Base-by-base conservation (phyloP, 768 basidiomycete genomes). In the Boletus sp. region DNA sequence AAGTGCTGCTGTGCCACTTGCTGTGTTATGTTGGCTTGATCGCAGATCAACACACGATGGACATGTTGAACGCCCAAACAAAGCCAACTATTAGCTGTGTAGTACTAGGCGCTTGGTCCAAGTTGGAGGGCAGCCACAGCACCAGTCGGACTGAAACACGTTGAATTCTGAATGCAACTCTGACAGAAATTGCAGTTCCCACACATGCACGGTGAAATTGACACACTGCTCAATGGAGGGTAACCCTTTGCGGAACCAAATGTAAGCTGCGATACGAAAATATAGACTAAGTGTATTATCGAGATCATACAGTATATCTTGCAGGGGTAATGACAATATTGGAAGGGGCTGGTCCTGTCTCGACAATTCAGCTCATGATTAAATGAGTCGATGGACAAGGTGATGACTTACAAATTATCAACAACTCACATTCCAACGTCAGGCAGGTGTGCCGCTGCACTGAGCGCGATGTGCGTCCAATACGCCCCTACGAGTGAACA, bases 401-500 rank as follows among this genome's bases (percentile, higher is more conserved):
- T 4, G 7, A 44, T 37, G 29, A 35, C 61, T 42, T 42, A 66
- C 58, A 33, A 42, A 53, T 39, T 17, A 33, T 41, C 6, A 47
- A 20, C 7, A 46, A 28, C 20, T 8, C 14, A 32, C 5, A 4
- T 24, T 9, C n/a, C 39, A 40, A 1, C 35, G 7, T 58, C 33
- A 57, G 44, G 14, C 32, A 15, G n/a, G 3, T 47, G 4, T 18
- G 35, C 32, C 30, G 4, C 6, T 14, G 40, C 69, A 70, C 1
- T 2, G 10, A 10, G 11, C 17, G 30, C 59, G 60, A 18, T 72
- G 70, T 1, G 24, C 0, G 0, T 61, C 54, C 64, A 72, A 54
- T 1, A 56, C 58, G 2, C 61, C 56, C 35, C 58, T 46, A 5
- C 69, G 71, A 1, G 57, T 72, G 52, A 67, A 71, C 1, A 52